A percentile compares a stretch with the other conserved stretches of the same genome.
phyloP scores from a whole-genome alignment of 441 rosid genomes.

The Cnidoscolus chayamansa region DNA sequence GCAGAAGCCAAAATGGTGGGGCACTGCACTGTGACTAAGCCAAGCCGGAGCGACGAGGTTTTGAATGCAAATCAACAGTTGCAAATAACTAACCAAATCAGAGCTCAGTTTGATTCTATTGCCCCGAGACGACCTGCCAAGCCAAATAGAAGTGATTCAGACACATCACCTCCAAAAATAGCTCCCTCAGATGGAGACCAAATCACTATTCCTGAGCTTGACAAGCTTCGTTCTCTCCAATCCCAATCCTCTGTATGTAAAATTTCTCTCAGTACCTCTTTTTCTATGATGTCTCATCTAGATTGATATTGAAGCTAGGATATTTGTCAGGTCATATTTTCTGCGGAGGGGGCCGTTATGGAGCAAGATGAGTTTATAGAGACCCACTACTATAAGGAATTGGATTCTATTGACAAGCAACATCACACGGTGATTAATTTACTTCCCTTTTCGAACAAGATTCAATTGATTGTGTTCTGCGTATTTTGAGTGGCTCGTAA shows the following conservation, averaged over 20 bases:
- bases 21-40: slow-evolving; percentile 42
- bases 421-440: slow-evolving; percentile 51
- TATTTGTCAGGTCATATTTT: slow-evolving; percentile 30
- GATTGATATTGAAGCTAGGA: too few species aligned
- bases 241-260: slow-evolving; percentile 43
- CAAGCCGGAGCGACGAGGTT: slow-evolving; percentile 74
- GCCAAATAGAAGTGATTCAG: slow-evolving; percentile 61
- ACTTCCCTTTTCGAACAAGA: not conserved
- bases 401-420: slow-evolving; percentile 56
- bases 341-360: slow-evolving; percentile 22
- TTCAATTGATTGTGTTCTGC: too few species aligned
- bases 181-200: slow-evolving; percentile 16
- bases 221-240: slow-evolving; percentile 50
- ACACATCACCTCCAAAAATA: slow-evolving; percentile 10
- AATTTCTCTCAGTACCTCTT: not conserved
- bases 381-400: slow-evolving; percentile 52
- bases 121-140: slow-evolving; percentile 63
- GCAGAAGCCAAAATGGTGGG: slow-evolving; percentile 19
- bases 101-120: slow-evolving; percentile 55
- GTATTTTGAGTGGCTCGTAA: not conserved
- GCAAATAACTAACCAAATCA: slow-evolving; percentile 41
- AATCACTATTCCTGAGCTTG: slow-evolving; percentile 45
- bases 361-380: slow-evolving; percentile 53
- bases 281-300: not conserved
- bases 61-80: slow-evolving; percentile 45